Base-by-base conservation (phyloP, 768 basidiomycete species). In the Leccinellum luteum region DNA sequence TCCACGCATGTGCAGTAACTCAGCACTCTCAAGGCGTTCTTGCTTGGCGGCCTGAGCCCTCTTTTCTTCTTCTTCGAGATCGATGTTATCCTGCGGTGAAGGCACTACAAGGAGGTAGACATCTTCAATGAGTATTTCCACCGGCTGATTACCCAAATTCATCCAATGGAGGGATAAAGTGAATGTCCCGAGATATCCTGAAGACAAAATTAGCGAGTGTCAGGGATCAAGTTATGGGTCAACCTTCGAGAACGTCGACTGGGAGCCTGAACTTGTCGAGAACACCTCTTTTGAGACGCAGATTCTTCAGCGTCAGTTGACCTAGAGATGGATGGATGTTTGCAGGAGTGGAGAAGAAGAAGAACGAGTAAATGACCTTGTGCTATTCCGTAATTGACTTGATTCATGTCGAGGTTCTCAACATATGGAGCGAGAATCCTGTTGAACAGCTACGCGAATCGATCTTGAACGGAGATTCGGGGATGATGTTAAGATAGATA, bases 251-350 rank as follows among this genome's bases (percentile, higher is more conserved):
- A 12, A 99, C 94, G 77, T 98, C 95, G 1, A 99, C 86, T 0
- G 97, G 97, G 21, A 99, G 79, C 56, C 93, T 83, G 72, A 98
- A 97, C 71, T 96, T 94, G 74, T 98, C 97, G 50, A 99, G 78
- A 0, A 91, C 94, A 45, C 91, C 90, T 74, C 87, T 94, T 78
- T 96, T 98, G 63, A 99, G 81, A 53, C 87, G 87, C 50, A 99
- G 74, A 64, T 91, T 89, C 28, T 84, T 81, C 52, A 97, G 78
- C 7, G 86, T 89, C 51, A 92, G 72, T 73, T 90, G 86, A 43
- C 91, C 90, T 92, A 56, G 28, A 55, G 30, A 41, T 38, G 6
- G 48, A 50, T 59, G 62, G 54, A 57, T 27, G 35, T 58, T 61
- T 34, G 35, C 23, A 14, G 27, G 50, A 52, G 51, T 15, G 30